A percentile compares a stretch with the other conserved stretches of the same genome.
These are phyloP conservation scores for Coniella vitis DNA, from an alignment of 2,329 filamentous ascomycete species.

Conservation along the genomic window DNA sequence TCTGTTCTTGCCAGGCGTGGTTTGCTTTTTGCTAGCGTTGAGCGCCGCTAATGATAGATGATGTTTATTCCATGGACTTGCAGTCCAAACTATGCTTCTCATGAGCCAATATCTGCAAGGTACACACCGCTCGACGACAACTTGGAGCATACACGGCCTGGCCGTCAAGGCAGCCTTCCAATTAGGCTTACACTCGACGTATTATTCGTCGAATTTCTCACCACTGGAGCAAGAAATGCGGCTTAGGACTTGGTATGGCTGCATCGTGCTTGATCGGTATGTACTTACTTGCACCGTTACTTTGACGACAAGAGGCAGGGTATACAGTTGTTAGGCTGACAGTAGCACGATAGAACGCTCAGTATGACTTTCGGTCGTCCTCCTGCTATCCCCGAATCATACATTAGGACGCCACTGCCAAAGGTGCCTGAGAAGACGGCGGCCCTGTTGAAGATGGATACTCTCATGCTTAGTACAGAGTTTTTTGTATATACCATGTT, in stretches of 20 bases:
- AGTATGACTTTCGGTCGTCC: constrained; percentile 48
- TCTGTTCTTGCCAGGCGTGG: not conserved
- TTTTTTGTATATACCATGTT: constrained; percentile 31
- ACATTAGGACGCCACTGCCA: constrained; percentile 34
- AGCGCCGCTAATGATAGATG: too few relatives aligned
- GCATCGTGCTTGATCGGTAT: constrained; percentile 38
- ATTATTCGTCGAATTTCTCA: constrained; percentile 29
- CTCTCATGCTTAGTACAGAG: constrained; percentile 9
- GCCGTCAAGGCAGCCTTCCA: constrained; percentile 44
- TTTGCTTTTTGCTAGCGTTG: not conserved
- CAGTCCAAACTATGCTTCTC: constrained; percentile 42
- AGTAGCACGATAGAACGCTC: constrained; percentile 29
- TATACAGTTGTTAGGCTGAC: not conserved
- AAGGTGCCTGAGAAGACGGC: not conserved
- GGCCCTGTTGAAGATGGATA: constrained; percentile 4
- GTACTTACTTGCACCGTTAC: not conserved
- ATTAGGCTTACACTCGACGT: constrained; percentile 42
- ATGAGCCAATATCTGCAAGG: constrained; percentile 47
- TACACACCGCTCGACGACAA: constrained; percentile 44
- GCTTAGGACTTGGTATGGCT: constrained; percentile 43
- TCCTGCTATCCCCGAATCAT: constrained; percentile 36
- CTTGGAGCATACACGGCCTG: constrained; percentile 48
- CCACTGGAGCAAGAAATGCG: constrained; percentile 39
- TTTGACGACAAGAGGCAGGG: not conserved
- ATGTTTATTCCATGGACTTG: too few relatives aligned